These are phyloP conservation scores for Phaeotremella skinneri DNA, from an alignment of 768 basidiomycete genomes.

Conservation along the genomic window DNA sequence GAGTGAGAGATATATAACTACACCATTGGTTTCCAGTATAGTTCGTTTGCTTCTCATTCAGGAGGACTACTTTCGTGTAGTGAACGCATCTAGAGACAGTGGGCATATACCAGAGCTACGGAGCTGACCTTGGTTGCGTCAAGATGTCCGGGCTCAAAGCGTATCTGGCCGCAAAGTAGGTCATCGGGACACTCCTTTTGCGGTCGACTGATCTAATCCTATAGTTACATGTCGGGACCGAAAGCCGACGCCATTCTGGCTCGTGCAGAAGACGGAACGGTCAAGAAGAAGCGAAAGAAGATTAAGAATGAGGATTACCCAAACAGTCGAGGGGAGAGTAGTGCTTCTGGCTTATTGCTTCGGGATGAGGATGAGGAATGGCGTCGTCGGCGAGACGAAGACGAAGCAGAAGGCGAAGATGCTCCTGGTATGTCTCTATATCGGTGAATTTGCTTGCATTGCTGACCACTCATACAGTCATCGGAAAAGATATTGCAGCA, in stretches of 20 bases:
- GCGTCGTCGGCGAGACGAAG: constrained; percentile 16
- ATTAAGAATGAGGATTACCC: constrained; percentile 60
- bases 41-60: too few relatives aligned
- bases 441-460: not conserved
- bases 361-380: constrained; percentile 51
- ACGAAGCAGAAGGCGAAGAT: constrained; percentile 47
- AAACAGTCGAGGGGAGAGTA: constrained; percentile 37
- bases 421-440: constrained; percentile 45
- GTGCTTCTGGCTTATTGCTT: constrained; percentile 36
- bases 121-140: not conserved
- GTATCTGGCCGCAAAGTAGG: constrained; percentile 49
- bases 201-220: not conserved
- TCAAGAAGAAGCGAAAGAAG: constrained; percentile 58
- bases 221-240: constrained; percentile 84
- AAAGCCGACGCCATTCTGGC: constrained; percentile 94
- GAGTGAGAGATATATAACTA: too few relatives aligned
- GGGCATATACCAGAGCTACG: not conserved
- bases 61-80: too few relatives aligned
- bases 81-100: not conserved
- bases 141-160: constrained; percentile 46
- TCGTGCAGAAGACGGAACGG: constrained; percentile 54
- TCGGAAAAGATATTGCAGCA: constrained; percentile 40
- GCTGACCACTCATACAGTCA: constrained; percentile 26
- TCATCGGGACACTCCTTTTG: not conserved
- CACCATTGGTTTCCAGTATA: too few relatives aligned